These are phyloP conservation scores for Sclerotinia trifoliorum DNA, from an alignment of 2,329 filamentous ascomycete species.

Conservation along the genomic window DNA sequence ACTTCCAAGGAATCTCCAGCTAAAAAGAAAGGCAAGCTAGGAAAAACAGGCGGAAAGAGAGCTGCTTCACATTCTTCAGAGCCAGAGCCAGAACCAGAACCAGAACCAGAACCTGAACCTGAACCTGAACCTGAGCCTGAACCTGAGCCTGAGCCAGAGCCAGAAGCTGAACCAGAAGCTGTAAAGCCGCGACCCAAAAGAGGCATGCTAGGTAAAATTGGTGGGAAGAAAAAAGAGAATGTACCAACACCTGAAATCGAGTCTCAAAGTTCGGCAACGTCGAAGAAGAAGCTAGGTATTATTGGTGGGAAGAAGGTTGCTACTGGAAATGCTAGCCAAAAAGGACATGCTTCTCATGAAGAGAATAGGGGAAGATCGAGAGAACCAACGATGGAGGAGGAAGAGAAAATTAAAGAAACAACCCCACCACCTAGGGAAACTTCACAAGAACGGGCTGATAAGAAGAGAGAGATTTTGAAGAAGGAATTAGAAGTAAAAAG, in stretches of 20 bases:
- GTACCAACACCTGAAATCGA: slow-evolving; percentile 23
- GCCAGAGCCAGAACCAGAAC: slow-evolving; percentile 20
- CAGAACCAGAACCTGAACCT: slow-evolving; percentile 16
- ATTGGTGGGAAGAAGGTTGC: slow-evolving; percentile 26
- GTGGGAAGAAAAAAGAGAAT: slow-evolving; percentile 32
- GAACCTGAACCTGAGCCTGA: slow-evolving; percentile 9
- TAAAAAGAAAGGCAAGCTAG: slow-evolving; percentile 27
- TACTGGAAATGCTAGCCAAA: slow-evolving; percentile 9
- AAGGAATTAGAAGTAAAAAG: slow-evolving; percentile 39
- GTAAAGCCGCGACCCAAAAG: slow-evolving; percentile 22
- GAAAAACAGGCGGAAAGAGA: slow-evolving; percentile 32
- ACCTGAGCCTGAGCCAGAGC: slow-evolving; percentile 20
- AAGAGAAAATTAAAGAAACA: slow-evolving; percentile 10
- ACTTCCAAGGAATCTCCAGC: background rate
- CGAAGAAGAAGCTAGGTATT: slow-evolving; percentile 33
- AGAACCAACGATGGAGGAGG: slow-evolving; percentile 24
- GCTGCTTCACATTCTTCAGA: slow-evolving; percentile 20
- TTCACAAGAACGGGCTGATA: slow-evolving; percentile 37
- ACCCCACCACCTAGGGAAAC: slow-evolving; percentile 33
- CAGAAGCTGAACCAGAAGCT: slow-evolving; percentile 11
- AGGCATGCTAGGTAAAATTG: slow-evolving; percentile 34
- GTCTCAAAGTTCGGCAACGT: slow-evolving; percentile 18
- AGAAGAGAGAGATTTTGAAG: slow-evolving; percentile 36
- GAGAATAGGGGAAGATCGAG: slow-evolving; percentile 26
- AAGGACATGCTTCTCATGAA: slow-evolving; percentile 14